Base-by-base conservation (phyloP, 2,329 filamentous ascomycete genomes). In the Pseudogymnoascus sp. region DNA sequence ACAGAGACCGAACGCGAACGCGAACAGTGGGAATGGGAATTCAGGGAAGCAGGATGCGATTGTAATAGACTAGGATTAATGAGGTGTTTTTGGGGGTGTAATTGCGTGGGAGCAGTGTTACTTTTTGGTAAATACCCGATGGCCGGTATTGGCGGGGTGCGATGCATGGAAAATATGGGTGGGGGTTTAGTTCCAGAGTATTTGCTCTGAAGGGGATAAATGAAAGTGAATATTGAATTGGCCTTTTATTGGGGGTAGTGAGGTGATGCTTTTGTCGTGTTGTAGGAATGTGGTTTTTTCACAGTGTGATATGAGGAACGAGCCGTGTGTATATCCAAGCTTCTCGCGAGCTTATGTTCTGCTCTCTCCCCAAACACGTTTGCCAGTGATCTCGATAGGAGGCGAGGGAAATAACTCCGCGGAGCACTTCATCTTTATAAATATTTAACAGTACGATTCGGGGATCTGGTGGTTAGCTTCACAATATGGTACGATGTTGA, bases 101-200 rank as follows among this genome's bases (percentile, higher is more conserved):
- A 57, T 57, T 57, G 28, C 50, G 4, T 28, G 50, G 50, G 44
- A 21, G 50, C 28, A 57, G 44, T 50, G 19, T 9, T 40, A 47
- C 35, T 57, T 33, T 57, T 57, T 33, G 50, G 50, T 57, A 33
- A 57, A 57, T 33, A 57, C 50, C 50, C 50, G 50, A 57, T 57
- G 50, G 50, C n/a, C 28, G 50, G 50, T 57, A 57, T 57, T 57
- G 28, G 50, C 15, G 28, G 50, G 50, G 10, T 57, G 50, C 28
- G 50, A 35, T 57, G n/a, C 50, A 57, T 57, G 50, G 50, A 57
- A 50, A 57, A 57, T 57, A 57, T 57, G 50, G 28, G 50, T 57
- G 50, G 28, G 28, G 50, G 50, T 35, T 57, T 57, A 57, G 50
- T 57, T 57, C 50, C 50, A 57, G 50, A 57, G 50, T 33, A 19